Evolutionary conservation across 1,139 yeast species (phyloP).

Genomic region (Geotrichum candidum): DNA sequence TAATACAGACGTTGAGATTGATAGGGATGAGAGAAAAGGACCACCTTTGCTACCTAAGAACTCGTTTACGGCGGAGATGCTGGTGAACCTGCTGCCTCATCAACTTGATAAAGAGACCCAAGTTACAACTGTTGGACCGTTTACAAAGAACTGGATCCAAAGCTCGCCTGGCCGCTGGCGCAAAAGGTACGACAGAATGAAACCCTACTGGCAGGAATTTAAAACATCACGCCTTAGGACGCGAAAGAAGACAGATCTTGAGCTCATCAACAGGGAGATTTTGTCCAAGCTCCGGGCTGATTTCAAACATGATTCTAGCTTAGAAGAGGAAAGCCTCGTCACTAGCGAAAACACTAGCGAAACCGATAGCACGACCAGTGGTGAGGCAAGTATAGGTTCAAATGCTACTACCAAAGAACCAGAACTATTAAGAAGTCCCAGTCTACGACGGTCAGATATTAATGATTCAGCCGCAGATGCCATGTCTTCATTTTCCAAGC

Average conservation of each 20-base stretch:
- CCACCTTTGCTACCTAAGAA: slow-evolving; percentile 31
- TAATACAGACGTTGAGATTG: background rate
- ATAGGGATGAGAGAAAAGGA: background rate
- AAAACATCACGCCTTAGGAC: background rate
- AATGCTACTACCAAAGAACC: background rate
- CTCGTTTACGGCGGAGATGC: slow-evolving; percentile 61
- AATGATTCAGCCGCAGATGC: background rate
- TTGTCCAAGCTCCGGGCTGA: background rate
- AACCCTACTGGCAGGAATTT: background rate
- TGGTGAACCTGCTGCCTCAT: slow-evolving; percentile 48
- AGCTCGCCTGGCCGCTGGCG: slow-evolving; percentile 5
- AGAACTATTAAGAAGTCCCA: background rate
- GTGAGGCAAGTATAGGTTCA: background rate
- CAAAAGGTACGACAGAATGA: slow-evolving; percentile 1
- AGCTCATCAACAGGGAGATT: slow-evolving; percentile 4
- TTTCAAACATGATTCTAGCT: background rate
- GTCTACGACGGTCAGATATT: background rate
- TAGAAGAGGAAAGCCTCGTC: background rate
- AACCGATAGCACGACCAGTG: background rate
- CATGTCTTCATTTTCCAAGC: background rate
- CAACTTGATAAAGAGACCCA: slow-evolving; percentile 48
- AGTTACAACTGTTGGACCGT: slow-evolving; percentile 53
- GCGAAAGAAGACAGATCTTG: background rate
- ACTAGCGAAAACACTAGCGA: too few species aligned
- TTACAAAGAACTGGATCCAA: slow-evolving; percentile 56